phyloP scores from a whole-genome alignment of 164 flowering plant genomes.

The Dillenia turbinata region DNA sequence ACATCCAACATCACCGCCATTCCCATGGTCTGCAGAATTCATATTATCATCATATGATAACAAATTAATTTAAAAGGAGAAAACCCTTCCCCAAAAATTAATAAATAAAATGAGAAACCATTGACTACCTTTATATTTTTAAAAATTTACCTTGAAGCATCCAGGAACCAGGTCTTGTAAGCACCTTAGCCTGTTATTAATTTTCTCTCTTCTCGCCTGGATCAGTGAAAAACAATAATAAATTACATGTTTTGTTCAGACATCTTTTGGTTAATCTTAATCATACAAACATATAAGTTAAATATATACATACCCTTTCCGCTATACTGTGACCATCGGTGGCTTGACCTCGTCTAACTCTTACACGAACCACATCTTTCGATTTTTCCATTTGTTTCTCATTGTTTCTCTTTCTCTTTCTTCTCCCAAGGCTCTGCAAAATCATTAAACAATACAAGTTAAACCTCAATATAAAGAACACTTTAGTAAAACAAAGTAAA shows the following conservation, averaged over 20 bases:
- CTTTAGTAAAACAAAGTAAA: neutral
- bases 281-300: neutral
- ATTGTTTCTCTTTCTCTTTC: conserved; percentile 31
- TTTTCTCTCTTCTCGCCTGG: conserved; percentile 61
- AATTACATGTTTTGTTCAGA: neutral
- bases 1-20: conserved; percentile 79
- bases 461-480: neutral
- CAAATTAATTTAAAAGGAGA: neutral
- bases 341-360: conserved; percentile 74
- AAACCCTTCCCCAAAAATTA: no score
- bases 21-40: conserved; percentile 56
- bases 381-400: conserved; percentile 32
- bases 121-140: no score
- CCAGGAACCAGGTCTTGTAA: conserved; percentile 71
- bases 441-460: neutral
- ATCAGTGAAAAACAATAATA: neutral
- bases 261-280: neutral
- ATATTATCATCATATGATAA: neutral
- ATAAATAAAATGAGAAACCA: neutral
- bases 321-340: conserved; percentile 77
- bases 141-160: conserved; percentile 49
- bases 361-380: conserved; percentile 62
- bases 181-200: conserved; percentile 55
- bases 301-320: conserved; percentile 42
- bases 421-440: conserved; percentile 28